Evolutionary conservation across 1,284 basidiomycete genomes (phyloP), one percentile per base, ranked within the genome.

Genomic region (Sanghuangporus baumii): DNA sequence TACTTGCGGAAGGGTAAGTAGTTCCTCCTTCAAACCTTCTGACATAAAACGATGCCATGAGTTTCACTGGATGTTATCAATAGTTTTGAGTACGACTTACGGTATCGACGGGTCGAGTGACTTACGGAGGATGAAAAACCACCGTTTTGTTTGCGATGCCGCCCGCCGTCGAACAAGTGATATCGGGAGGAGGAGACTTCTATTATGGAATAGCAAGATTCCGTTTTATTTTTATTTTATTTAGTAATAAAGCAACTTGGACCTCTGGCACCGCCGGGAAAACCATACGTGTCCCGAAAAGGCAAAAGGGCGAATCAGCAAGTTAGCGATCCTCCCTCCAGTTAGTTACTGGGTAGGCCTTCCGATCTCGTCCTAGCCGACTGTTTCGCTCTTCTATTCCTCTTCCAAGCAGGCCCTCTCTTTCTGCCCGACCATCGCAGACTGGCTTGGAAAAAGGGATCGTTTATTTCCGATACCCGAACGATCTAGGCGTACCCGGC

Each of bases 401-500:
- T 43, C 46, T 47, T 58, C 34, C 56, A 31, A 58, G 57, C 26
- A 26, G 43, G 41, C 26, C 57, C 57, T 37, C 46, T 1, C 43
- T 12, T n/a, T 58, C 57, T 26, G 57, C 20, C 43, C 40, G 34
- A 60, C 3, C 58, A 52, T 60, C 37, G 46, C 37, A 48, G 41
- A 52, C 50, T 48, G 23, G 47, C 47, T 37, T 59, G 47, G 58
- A 60, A 52, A 60, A 23, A 31, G 58, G 58, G 47, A 12, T 38
- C 11, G 26, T 38, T n/a, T 51, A 26, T 41, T 38, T 60, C 48
- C 41, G 46, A 52, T 52, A 40, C 16, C 58, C 58, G 58, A 37
- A 26, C n/a, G 58, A 60, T 60, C 47, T 47, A 60, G 58, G 47
- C 58, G 38, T 56, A 20, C 38, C 41, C 55, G 47, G 37, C 8